Evolutionary conservation across 331 rosid species (phyloP).

Genomic region (Telfairia occidentalis): DNA sequence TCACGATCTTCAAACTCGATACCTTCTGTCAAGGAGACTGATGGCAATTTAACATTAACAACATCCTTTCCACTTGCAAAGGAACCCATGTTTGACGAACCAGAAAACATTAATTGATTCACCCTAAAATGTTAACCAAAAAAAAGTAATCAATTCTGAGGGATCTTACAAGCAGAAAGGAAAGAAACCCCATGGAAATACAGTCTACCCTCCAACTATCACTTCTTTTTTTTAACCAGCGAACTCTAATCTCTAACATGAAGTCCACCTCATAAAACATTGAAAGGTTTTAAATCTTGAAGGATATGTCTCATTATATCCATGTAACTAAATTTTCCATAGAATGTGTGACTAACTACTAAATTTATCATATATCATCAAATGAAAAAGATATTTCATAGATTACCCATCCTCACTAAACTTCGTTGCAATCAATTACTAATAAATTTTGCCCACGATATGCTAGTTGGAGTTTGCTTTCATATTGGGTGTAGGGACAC

Average conservation of each 20-base stretch:
- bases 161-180: background rate
- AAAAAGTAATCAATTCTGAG: background rate
- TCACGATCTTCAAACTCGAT: conserved; percentile 34
- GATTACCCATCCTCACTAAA: background rate
- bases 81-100: conserved; percentile 49
- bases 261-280: background rate
- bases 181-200: background rate
- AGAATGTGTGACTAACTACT: background rate
- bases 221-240: background rate
- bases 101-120: conserved; percentile 65
- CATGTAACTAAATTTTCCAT: background rate
- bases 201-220: background rate
- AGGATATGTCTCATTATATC: background rate
- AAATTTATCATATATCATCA: background rate
- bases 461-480: background rate
- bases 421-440: background rate
- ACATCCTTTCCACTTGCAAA: conserved; percentile 75
- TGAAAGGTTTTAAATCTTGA: background rate
- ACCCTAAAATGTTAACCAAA: conserved; percentile 37
- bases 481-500: background rate
- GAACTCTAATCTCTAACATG: background rate
- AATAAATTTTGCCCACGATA: background rate
- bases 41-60: conserved; percentile 63
- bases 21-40: conserved; percentile 48
- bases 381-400: background rate